A percentile compares a stretch with the other conserved stretches of the same genome.
Conservation (phyloP, 1,139 yeast genomes). For the Barnettozyma hawaiiensis region DNA sequence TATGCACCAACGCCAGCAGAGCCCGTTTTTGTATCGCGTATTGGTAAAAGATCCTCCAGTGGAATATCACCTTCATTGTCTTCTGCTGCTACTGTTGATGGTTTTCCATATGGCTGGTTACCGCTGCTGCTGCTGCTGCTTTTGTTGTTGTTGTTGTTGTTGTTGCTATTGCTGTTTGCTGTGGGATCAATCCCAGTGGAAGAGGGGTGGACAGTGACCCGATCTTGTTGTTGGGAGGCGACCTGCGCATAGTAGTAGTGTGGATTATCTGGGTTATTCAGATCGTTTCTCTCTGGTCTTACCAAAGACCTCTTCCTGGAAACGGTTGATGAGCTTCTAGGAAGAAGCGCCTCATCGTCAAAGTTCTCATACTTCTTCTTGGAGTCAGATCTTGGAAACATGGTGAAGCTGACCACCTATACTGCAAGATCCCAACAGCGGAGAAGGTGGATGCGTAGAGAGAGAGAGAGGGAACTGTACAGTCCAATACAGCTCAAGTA, state of each 20-base stretch:
- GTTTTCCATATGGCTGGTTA: slow-evolving; percentile 6
- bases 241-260: slow-evolving; percentile 79
- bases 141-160: too few species aligned
- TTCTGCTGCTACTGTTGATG: too few species aligned
- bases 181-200: slow-evolving; percentile 71
- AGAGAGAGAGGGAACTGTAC: too few species aligned
- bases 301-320: slow-evolving; percentile 62
- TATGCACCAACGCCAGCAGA: background rate
- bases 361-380: slow-evolving; percentile 18
- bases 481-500: too few species aligned
- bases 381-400: slow-evolving; percentile 22
- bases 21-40: slow-evolving; percentile 14
- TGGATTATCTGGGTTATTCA: slow-evolving; percentile 62
- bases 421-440: too few species aligned
- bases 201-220: slow-evolving; percentile 62
- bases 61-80: slow-evolving; percentile 15
- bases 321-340: slow-evolving; percentile 12
- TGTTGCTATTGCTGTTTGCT: slow-evolving; percentile 18
- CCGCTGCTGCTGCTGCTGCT: too few species aligned
- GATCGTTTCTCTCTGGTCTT: slow-evolving; percentile 72
- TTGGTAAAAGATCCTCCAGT: slow-evolving; percentile 19
- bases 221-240: slow-evolving; percentile 61
- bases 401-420: slow-evolving; percentile 4
- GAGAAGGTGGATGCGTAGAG: too few species aligned
- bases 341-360: slow-evolving; percentile 24